Evolutionary conservation across 257 asterid species (phyloP).

Genomic region (Scutellaria barbata): DNA sequence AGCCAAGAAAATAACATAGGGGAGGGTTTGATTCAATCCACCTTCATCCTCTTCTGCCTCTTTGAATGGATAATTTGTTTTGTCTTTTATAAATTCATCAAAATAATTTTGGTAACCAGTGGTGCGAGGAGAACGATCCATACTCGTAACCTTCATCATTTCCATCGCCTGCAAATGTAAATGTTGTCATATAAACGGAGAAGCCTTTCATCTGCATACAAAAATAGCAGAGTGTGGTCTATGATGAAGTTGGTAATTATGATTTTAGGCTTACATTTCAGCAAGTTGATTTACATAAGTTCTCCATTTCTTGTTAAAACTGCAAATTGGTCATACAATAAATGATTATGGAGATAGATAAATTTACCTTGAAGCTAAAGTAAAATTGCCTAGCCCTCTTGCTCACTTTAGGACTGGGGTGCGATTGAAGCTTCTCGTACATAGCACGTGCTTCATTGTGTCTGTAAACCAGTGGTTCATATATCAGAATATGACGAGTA

Average conservation of each 20-base stretch:
- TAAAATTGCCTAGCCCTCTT: slow-evolving; percentile 77
- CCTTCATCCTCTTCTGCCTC: slow-evolving; percentile 58
- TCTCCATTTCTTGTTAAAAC: background rate
- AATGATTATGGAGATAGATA: background rate
- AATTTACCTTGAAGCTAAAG: slow-evolving; percentile 78
- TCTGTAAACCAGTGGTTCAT: slow-evolving; percentile 45
- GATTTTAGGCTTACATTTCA: too few relatives aligned
- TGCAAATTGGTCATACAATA: background rate
- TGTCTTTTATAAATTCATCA: slow-evolving; percentile 71
- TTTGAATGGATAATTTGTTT: slow-evolving; percentile 44
- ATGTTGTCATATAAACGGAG: background rate
- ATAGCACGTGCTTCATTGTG: slow-evolving; percentile 72
- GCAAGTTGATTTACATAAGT: too few relatives aligned
- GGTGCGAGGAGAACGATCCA: slow-evolving; percentile 38
- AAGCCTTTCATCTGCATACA: too few relatives aligned
- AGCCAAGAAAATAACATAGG: slow-evolving; percentile 63
- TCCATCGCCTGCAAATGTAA: slow-evolving; percentile 80
- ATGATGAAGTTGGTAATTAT: too few relatives aligned
- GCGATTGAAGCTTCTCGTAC: slow-evolving; percentile 92
- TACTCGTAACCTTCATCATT: slow-evolving; percentile 72
- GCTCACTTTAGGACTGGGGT: slow-evolving; percentile 72
- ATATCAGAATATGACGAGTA: slow-evolving; percentile 1
- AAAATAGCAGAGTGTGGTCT: too few relatives aligned
- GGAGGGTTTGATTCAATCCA: slow-evolving; percentile 54
- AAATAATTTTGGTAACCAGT: slow-evolving; percentile 72